A percentile compares a stretch with the other conserved stretches of the same genome.
Evolutionary conservation across 1,284 basidiomycete genomes (phyloP).

Genomic region (Ustanciosporium gigantosporum): DNA sequence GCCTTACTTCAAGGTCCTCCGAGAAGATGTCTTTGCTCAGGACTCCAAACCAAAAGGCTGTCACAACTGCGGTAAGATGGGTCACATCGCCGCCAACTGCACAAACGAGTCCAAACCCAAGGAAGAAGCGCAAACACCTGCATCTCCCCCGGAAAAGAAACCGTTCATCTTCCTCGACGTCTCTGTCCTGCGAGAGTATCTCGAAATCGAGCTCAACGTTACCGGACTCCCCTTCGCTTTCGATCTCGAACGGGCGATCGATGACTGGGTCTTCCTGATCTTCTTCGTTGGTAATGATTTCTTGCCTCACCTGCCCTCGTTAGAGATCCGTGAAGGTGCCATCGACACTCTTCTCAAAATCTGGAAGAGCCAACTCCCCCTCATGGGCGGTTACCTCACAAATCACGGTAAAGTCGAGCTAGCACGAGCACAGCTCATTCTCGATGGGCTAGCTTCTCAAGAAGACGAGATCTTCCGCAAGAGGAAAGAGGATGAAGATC

Average conservation of each 20-base stretch:
- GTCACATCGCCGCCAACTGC: constrained; percentile 93
- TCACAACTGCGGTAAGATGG: constrained; percentile 87
- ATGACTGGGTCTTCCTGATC: constrained; percentile 99
- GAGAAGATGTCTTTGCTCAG: constrained; percentile 95
- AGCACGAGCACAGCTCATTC: constrained; percentile 83
- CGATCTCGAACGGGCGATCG: constrained; percentile 92
- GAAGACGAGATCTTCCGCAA: constrained; percentile 95
- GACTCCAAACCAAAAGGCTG: constrained; percentile 68
- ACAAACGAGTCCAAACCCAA: constrained; percentile 62
- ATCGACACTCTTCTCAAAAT: constrained; percentile 95
- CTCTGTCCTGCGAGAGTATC: constrained; percentile 90
- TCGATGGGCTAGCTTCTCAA: constrained; percentile 85
- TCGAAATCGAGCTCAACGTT: constrained; percentile 90
- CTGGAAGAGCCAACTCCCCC: constrained; percentile 87
- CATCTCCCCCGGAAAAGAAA: constrained; percentile 72
- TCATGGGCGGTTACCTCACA: constrained; percentile 96
- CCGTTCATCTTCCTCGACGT: constrained; percentile 99
- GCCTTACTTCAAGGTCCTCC: constrained; percentile 92
- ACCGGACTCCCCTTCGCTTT: constrained; percentile 80
- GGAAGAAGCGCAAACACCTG: constrained; percentile 63
- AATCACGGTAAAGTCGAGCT: constrained; percentile 90
- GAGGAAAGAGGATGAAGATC: constrained; percentile 86
- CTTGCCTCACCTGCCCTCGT: constrained; percentile 91
- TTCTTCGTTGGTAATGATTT: constrained; percentile 99
- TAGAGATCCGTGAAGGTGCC: constrained; percentile 98